phyloP scores from a whole-genome alignment of 2,329 filamentous ascomycete genomes.

The Fusarium verticillioides region DNA sequence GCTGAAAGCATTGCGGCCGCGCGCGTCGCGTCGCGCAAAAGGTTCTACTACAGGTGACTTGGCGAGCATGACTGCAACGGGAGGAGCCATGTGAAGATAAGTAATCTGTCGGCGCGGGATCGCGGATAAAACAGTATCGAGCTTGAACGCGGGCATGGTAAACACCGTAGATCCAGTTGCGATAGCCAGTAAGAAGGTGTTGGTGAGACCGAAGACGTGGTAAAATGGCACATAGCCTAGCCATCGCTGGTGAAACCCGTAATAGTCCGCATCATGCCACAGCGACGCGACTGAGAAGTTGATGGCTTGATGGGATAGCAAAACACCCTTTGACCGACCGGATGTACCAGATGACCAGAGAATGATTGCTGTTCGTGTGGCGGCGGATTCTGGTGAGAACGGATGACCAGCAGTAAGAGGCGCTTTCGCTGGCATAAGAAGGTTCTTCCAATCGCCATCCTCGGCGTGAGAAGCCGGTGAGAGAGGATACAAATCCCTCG shows the following conservation, averaged over 20 bases:
- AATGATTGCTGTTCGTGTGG: constrained; percentile 67
- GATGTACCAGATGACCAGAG: constrained; percentile 71
- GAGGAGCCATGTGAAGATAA: constrained; percentile 73
- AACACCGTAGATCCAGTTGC: constrained; percentile 68
- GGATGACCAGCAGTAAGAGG: constrained; percentile 58
- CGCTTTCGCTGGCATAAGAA: constrained; percentile 61
- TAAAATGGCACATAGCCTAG: constrained; percentile 78
- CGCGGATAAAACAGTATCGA: constrained; percentile 70
- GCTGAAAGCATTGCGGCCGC: constrained; percentile 64
- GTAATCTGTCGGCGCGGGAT: constrained; percentile 73
- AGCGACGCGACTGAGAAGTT: constrained; percentile 65
- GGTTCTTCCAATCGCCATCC: constrained; percentile 66
- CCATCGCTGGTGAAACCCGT: constrained; percentile 53
- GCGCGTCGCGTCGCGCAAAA: constrained; percentile 58
- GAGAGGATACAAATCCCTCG: constrained; percentile 49
- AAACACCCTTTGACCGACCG: constrained; percentile 79
- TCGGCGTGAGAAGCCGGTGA: constrained; percentile 31
- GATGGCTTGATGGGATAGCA: constrained; percentile 75
- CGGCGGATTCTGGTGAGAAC: constrained; percentile 47
- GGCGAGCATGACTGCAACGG: constrained; percentile 74
- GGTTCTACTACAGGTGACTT: constrained; percentile 76
- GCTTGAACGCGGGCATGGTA: constrained; percentile 77
- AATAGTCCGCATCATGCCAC: constrained; percentile 61
- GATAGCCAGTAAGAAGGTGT: constrained; percentile 69
- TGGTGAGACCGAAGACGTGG: constrained; percentile 68